Evolutionary conservation across 1,139 yeast genomes (phyloP).

Genomic region (Saccharomyces pastorianus): DNA sequence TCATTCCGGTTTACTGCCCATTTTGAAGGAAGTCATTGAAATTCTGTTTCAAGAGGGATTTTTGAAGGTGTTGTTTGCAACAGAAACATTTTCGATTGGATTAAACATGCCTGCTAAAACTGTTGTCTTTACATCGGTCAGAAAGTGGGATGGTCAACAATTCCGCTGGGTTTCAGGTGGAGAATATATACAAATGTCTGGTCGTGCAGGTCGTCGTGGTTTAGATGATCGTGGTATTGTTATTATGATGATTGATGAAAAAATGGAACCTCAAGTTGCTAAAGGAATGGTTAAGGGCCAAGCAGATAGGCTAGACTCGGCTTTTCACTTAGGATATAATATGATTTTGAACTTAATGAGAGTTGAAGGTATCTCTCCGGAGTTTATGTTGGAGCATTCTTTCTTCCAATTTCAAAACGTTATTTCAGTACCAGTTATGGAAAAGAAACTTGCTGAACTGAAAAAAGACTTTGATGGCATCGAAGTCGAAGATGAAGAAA

Average conservation of each 20-base stretch:
- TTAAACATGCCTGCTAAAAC: constrained; percentile 97
- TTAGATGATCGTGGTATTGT: constrained; percentile 98
- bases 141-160: constrained; percentile 96
- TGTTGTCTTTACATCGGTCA: constrained; percentile 92
- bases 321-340: constrained; percentile 92
- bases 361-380: constrained; percentile 97
- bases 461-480: constrained; percentile 43
- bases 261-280: constrained; percentile 98
- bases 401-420: constrained; percentile 94
- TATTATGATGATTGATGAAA: constrained; percentile 97
- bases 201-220: constrained; percentile 99
- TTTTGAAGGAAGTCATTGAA: constrained; percentile 92
- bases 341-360: constrained; percentile 94
- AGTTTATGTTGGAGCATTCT: constrained; percentile 89
- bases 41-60: constrained; percentile 94
- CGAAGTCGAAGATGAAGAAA: constrained; percentile 62
- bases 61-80: constrained; percentile 87
- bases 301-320: constrained; percentile 92
- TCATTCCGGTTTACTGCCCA: constrained; percentile 93
- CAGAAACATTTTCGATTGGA: constrained; percentile 97
- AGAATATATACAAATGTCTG: constrained; percentile 98
- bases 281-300: constrained; percentile 99
- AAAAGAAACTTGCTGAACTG: constrained; percentile 49
- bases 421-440: constrained; percentile 78
- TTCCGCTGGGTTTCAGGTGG: constrained; percentile 99